Conservation (phyloP, 179 eudicot species). For the Silene coronaria region DNA sequence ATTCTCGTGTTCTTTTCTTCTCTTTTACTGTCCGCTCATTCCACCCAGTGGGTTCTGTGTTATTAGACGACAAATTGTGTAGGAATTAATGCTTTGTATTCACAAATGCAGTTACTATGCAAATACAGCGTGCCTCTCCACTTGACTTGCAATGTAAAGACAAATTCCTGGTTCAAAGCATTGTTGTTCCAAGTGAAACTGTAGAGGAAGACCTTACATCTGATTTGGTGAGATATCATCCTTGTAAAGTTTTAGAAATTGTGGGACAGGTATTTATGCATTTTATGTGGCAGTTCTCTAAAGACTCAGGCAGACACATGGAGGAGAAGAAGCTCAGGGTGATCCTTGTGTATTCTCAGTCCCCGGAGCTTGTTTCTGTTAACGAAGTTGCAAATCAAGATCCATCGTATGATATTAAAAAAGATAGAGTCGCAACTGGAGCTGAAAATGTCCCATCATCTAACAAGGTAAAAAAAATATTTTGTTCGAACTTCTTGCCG, state of each 20-base stretch:
- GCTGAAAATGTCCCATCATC: constrained; percentile 36
- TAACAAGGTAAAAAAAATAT: constrained; percentile 28
- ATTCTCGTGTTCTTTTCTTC: not conserved
- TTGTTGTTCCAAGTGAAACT: constrained; percentile 49
- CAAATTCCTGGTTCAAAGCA: constrained; percentile 74
- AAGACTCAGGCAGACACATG: constrained; percentile 40
- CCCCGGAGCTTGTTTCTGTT: constrained; percentile 38
- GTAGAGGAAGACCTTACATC: constrained; percentile 58
- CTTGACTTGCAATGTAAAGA: constrained; percentile 74
- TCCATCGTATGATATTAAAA: constrained; percentile 26
- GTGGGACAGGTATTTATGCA: constrained; percentile 1
- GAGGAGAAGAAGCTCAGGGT: constrained; percentile 67
- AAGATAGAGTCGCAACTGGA: constrained; percentile 29
- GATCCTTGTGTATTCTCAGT: constrained; percentile 41
- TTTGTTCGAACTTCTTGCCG: not conserved
- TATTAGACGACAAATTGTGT: not conserved
- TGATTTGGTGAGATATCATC: constrained; percentile 41
- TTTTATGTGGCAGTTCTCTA: constrained; percentile 49
- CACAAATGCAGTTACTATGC: constrained; percentile 54
- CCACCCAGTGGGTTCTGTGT: not conserved
- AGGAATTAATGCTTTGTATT: not conserved
- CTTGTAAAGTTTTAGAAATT: constrained; percentile 8
- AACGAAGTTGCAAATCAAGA: constrained; percentile 38
- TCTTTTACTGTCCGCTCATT: not conserved
- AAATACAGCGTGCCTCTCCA: constrained; percentile 52